Conservation (phyloP, 768 basidiomycete species). For the Strobilomyces confusus region DNA sequence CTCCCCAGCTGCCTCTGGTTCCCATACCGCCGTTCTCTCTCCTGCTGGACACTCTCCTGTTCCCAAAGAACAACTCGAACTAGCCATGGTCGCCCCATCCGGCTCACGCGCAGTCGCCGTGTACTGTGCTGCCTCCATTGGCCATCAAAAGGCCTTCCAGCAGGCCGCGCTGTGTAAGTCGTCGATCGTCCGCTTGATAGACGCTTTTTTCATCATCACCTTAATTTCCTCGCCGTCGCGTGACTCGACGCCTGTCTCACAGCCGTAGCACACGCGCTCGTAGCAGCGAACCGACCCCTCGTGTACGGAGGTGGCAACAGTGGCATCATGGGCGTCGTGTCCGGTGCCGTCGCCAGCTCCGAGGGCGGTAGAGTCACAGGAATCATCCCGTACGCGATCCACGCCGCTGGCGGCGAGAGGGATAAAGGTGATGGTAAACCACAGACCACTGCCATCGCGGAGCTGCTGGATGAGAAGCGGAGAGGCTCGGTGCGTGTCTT, state of each 20-base stretch:
- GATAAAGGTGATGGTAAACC: constrained; percentile 39
- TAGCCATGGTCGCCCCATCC: constrained; percentile 30
- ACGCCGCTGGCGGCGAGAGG: constrained; percentile 57
- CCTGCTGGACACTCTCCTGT: neutral
- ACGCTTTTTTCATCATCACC: neutral
- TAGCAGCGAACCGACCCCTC: constrained; percentile 52
- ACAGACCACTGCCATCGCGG: constrained; percentile 14
- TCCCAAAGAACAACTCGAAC: constrained; percentile 10
- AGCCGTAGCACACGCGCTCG: constrained; percentile 78
- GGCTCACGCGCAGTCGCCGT: constrained; percentile 57
- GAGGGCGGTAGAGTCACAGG: constrained; percentile 73
- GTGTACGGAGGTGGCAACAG: constrained; percentile 84
- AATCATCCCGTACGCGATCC: constrained; percentile 75
- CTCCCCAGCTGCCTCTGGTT: neutral
- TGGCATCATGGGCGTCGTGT: constrained; percentile 87
- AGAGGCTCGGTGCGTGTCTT: constrained; percentile 33
- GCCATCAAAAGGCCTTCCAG: constrained; percentile 56
- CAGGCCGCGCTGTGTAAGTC: constrained; percentile 68
- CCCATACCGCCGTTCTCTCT: neutral
- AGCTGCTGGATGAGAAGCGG: constrained; percentile 28
- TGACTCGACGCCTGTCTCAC: neutral
- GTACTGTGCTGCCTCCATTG: constrained; percentile 78
- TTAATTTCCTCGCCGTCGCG: neutral
- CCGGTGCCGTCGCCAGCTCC: constrained; percentile 52
- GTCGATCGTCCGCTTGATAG: constrained; percentile 1